These are phyloP conservation scores for Apiotrichum gamsii DNA, from an alignment of 1,284 basidiomycete species.

Conservation along the genomic window DNA sequence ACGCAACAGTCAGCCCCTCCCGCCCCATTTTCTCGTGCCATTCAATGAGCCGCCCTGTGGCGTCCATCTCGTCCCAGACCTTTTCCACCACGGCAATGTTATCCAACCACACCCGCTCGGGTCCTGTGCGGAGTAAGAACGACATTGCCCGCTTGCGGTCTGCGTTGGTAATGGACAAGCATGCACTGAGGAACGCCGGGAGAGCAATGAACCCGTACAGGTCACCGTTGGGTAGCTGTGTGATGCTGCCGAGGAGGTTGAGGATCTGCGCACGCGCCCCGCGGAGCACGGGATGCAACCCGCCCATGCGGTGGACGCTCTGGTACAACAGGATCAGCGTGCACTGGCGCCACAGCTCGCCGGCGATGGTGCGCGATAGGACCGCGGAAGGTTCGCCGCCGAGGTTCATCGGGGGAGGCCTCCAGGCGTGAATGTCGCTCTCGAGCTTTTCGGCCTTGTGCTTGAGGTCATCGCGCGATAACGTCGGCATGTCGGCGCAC, in stretches of 20 bases:
- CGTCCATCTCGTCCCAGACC: slow-evolving; percentile 30
- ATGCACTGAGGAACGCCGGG: slow-evolving; percentile 26
- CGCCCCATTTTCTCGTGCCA: slow-evolving; percentile 31
- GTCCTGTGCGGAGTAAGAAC: slow-evolving; percentile 22
- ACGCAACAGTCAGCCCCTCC: slow-evolving; percentile 27
- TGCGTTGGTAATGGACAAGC: slow-evolving; percentile 14
- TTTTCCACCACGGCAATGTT: slow-evolving; percentile 30
- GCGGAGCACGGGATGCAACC: slow-evolving; percentile 26
- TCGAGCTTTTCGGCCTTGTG: slow-evolving; percentile 25
- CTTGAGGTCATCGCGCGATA: slow-evolving; percentile 8
- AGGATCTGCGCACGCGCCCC: slow-evolving; percentile 20
- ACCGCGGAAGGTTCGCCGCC: slow-evolving; percentile 18
- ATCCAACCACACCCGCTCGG: slow-evolving; percentile 30
- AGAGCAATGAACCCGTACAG: slow-evolving; percentile 26
- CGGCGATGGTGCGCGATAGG: slow-evolving; percentile 25
- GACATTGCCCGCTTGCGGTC: slow-evolving; percentile 23
- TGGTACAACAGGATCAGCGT: slow-evolving; percentile 25
- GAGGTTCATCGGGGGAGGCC: neutral
- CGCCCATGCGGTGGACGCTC: slow-evolving; percentile 26
- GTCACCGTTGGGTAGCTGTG: slow-evolving; percentile 25
- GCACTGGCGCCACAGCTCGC: slow-evolving; percentile 24
- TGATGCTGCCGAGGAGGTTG: slow-evolving; percentile 19
- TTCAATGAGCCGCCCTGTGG: slow-evolving; percentile 23
- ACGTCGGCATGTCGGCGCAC: slow-evolving; percentile 15
- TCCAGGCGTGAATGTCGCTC: slow-evolving; percentile 18